Base-by-base conservation (phyloP, 1,139 yeast genomes). In the Cylindricascospora bacillispora region DNA sequence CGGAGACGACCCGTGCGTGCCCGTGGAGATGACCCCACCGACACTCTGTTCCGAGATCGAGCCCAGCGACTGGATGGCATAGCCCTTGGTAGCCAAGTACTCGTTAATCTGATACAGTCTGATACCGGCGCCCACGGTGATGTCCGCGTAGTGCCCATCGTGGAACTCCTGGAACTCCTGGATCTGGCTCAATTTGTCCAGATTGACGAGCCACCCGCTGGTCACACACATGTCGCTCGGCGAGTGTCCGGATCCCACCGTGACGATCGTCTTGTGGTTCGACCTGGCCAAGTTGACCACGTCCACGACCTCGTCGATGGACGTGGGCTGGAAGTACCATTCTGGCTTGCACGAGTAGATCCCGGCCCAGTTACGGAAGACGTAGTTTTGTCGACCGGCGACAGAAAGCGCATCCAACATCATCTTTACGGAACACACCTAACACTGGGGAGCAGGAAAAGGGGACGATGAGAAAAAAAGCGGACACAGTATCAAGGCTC, bases 1-100 rank as follows among this genome's bases (percentile, higher is more conserved):
- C 31, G 89, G 92, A 6, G 94, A 76, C 1, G 95, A 80, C 2
- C 98, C 98, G 50, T 89, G 98, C 1, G 97, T 85, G 22, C 97
- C 97, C 0, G 98, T 89, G 2, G 94, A 80, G 29, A 89, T 83
- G 40, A 86, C 73, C 4, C 98, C 98, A 3, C 93, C 98, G 25
- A 85, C 64, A 11, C 93, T 80, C 53, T 89, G 98, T 40, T 85
- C 95, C 26, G 93, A 76, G 37, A 89, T 89, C 2, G 95, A 85
- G 1, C 97, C 98, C 50, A 89, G 62, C 49, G 81, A 86, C 56
- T 89, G 97, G 37, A 89, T 63, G 4, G 95, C 93, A 41, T 82
- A 67, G 1, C 79, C 73, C 40, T 70, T 65, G 11, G 60, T 41
- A 23, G 73, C 76, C 37, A 86, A 63, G 37, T 66, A 64, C 9